These are phyloP conservation scores for Dioscorea cayenensis DNA, from an alignment of 116 monocot genomes.

Conservation along the genomic window DNA sequence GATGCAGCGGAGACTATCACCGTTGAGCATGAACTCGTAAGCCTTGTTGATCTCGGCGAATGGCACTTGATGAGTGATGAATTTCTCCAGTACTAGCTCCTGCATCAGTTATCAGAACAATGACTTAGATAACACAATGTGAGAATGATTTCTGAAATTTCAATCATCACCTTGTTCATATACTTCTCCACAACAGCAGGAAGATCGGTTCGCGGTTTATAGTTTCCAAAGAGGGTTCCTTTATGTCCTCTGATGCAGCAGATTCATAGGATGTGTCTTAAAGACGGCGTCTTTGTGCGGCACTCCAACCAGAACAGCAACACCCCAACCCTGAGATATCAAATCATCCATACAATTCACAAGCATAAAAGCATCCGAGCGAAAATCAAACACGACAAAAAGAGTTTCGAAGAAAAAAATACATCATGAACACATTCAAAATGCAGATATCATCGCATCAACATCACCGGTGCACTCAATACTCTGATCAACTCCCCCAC, in stretches of 20 bases:
- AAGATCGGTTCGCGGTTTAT: slow-evolving; percentile 76
- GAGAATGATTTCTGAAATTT: background rate
- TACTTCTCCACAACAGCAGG: slow-evolving; percentile 80
- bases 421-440: slow-evolving; percentile 85
- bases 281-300: slow-evolving; percentile 67
- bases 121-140: background rate
- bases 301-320: slow-evolving; percentile 76
- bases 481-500: slow-evolving; percentile 50
- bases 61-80: slow-evolving; percentile 20
- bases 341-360: background rate
- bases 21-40: slow-evolving; percentile 25
- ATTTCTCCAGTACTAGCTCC: slow-evolving; percentile 29
- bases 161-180: slow-evolving; percentile 52
- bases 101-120: slow-evolving; percentile 7
- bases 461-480: slow-evolving; percentile 47
- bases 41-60: slow-evolving; percentile 34
- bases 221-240: slow-evolving; percentile 94
- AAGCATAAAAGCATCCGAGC: background rate
- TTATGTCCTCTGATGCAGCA: slow-evolving; percentile 76
- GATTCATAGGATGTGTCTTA: slow-evolving; percentile 71
- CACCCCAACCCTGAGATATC: slow-evolving; percentile 68
- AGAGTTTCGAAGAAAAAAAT: background rate
- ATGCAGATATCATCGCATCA: slow-evolving; percentile 66
- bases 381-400: background rate
- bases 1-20: slow-evolving; percentile 24